Conservation (phyloP, 1,284 basidiomycete genomes). For the Earliella scabrosa region DNA sequence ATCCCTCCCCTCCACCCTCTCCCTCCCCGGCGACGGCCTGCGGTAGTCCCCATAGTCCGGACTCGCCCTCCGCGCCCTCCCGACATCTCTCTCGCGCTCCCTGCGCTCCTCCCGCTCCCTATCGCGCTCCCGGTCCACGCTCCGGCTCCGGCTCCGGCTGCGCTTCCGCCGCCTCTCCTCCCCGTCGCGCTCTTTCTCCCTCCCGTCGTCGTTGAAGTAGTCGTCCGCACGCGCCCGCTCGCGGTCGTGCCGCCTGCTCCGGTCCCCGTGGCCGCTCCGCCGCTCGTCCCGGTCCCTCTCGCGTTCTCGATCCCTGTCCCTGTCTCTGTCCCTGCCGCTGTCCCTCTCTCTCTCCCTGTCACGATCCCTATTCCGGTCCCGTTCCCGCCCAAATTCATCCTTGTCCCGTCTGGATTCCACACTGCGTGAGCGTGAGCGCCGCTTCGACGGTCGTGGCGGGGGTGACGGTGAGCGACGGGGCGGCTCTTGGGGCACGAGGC, state of each 20-base stretch:
- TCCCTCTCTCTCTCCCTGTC: constrained; percentile 22
- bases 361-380: constrained; percentile 14
- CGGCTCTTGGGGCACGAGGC: constrained; percentile 51
- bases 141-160: constrained; percentile 28
- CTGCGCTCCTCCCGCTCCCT: constrained; percentile 29
- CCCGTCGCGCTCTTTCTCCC: constrained; percentile 18
- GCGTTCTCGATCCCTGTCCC: constrained; percentile 5
- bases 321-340: constrained; percentile 25
- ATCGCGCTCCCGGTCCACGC: constrained; percentile 30
- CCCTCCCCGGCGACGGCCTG: constrained; percentile 27
- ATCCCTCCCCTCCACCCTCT: constrained; percentile 26
- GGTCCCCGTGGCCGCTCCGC: constrained; percentile 21
- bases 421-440: constrained; percentile 24
- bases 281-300: constrained; percentile 17
- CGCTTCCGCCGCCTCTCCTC: constrained; percentile 7
- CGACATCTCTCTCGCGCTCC: constrained; percentile 26
- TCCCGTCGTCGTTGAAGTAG: constrained; percentile 30
- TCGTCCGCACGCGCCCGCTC: constrained; percentile 35
- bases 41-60: constrained; percentile 39
- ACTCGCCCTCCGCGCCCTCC: constrained; percentile 33
- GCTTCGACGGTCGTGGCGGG: constrained; percentile 6
- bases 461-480: constrained; percentile 36
- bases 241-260: constrained; percentile 24
- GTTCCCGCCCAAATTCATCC: constrained; percentile 27
- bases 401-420: constrained; percentile 17